Base-by-base conservation (phyloP, 2,329 filamentous ascomycete genomes). In the Leptographium radiaticola region DNA sequence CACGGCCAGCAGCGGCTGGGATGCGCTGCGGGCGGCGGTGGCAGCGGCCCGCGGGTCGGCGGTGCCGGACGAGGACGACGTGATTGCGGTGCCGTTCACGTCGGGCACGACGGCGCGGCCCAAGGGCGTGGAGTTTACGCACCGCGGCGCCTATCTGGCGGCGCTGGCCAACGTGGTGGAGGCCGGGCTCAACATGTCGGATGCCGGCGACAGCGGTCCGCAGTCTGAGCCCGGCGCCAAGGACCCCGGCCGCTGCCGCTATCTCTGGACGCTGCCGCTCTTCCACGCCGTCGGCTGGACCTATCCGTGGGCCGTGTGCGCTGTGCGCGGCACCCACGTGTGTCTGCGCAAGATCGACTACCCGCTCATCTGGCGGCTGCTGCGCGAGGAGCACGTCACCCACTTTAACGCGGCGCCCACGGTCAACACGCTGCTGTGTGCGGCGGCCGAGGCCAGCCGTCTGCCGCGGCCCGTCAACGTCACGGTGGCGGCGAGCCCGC, bases 321-420 rank as follows among this genome's bases (percentile, higher is more conserved):
- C 89, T 1, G 89, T 93, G 6, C 77, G 93, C 57, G 93, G 91
- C n/a, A 94, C 91, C 4, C 89, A 97, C 67, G 89, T 95, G 66
- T 96, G 90, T 63, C 74, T 98, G 18, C 80, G 93, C 57, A 97
- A 95, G 72, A 88, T 98, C 59, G 89, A 97, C 69, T 98, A 98
- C 65, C 81, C 87, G 0, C 75, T 91, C 55, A 95, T 98, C 56
- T 98, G 93, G 93, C 79, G 79, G 49, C 71, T 98, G 5, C 72
- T 98, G 38, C 94, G 89, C 63, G 79, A 89, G 52, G 87, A 97
- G 68, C 75, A 80, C 8, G 86, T 98, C 59, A 97, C 89, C 0
- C 93, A 98, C 68, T 97, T 94, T 72, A 95, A 91, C 64, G 91
- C 91, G 1, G 93, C 91, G 0, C 93, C 93, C 0, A 98, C 93